Evolutionary conservation across 1,284 basidiomycete genomes (phyloP), one percentile per base, ranked within the genome.

Genomic region (Puccinia sorghi): DNA sequence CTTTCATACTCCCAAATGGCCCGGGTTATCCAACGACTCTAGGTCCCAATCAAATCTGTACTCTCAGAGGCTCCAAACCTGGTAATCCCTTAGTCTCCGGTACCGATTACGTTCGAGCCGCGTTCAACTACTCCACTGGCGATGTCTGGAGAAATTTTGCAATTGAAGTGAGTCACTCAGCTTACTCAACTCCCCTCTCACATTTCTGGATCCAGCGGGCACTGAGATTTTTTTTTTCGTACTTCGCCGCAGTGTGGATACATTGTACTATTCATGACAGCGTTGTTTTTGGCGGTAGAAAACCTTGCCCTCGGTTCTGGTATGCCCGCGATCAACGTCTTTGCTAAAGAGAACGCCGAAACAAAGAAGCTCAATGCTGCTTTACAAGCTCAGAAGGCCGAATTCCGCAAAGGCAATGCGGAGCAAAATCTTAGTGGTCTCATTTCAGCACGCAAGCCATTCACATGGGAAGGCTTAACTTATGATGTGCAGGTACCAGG

Each of bases 301-400:
- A 70, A 56, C 25, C 50, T 74, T 12, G 50, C 79, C 15, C 37
- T 74, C 1, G 79, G 79, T 1, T 32, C 79, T 20, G 69, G 79
- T 7, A 66, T 22, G 43, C 79, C 72, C 5, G 41, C 79, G 17
- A 54, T 74, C n/a, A 70, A 61, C n/a, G 79, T 76, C 2, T 77
- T 77, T 57, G 71, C 75, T 3, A 77, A 70, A 25, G 75, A 77
- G 39, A 70, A 77, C 17, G 25, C 41, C 1, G 75, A 77, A 39
- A 39, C 66, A 3, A 70, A 61, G 52, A 92, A 88, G 83, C 89
- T 90, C 22, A 90, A 89, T 82, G 87, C 86, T 3, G 83, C 84
- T 72, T 88, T 92, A 7, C 87, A 85, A 27, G 88, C 89, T 80
- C 88, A 87, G 80, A 90, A 88, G 83, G 66, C 27, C 6, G 43